phyloP scores from a whole-genome alignment of 1,284 basidiomycete species.

The Mrakiaceae sp. region DNA sequence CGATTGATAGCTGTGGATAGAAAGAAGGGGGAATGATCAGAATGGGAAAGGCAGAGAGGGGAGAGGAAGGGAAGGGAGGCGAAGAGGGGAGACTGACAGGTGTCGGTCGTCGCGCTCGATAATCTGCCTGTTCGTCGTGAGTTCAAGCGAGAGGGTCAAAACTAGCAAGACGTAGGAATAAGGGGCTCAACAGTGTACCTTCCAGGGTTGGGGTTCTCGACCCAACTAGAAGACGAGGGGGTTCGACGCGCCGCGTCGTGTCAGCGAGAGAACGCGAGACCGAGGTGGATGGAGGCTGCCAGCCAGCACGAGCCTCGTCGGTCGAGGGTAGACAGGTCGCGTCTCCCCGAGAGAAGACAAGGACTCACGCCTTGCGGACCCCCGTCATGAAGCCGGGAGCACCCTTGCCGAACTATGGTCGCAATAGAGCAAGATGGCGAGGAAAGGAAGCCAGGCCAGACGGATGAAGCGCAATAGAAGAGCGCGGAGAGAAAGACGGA shows the following conservation, averaged over 20 bases:
- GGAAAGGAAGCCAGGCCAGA: background rate
- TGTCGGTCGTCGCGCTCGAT: conserved; percentile 15
- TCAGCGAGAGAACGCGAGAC: too few species aligned
- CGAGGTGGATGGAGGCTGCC: too few species aligned
- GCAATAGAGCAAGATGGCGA: background rate
- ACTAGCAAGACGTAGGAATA: background rate
- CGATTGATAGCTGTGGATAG: background rate
- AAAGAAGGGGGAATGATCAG: too few species aligned
- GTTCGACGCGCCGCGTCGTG: too few species aligned
- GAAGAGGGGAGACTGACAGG: background rate
- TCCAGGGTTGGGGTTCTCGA: conserved; percentile 15
- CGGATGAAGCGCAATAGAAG: background rate
- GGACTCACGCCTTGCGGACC: background rate
- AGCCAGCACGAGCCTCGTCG: too few species aligned
- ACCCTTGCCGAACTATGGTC: background rate
- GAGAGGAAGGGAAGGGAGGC: too few species aligned
- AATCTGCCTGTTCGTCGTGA: conserved; percentile 2
- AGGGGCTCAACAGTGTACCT: too few species aligned
- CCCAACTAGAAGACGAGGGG: background rate
- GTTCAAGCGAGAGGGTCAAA: background rate
- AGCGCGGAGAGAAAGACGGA: background rate
- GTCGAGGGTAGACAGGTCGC: too few species aligned
- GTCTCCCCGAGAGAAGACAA: too few species aligned
- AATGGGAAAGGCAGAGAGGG: too few species aligned
- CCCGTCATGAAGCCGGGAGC: conserved; percentile 3